These are phyloP conservation scores for Apiospora arundinis DNA, from an alignment of 2,329 filamentous ascomycete genomes.

Conservation along the genomic window DNA sequence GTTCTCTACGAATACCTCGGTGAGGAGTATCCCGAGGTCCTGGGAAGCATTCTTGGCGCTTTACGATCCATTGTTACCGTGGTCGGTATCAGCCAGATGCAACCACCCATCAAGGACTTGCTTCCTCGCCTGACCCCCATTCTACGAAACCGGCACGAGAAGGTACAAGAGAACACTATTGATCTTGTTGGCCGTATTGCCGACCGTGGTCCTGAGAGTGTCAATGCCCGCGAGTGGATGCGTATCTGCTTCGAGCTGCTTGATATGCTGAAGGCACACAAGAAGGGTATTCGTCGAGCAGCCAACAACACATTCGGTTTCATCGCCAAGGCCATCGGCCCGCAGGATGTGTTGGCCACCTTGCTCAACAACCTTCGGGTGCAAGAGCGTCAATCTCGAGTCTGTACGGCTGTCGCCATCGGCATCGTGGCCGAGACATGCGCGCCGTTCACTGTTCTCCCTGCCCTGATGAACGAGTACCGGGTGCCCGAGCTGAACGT, in stretches of 20 bases:
- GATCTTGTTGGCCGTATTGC: constrained; percentile 97
- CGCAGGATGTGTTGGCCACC: constrained; percentile 94
- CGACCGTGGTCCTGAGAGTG: constrained; percentile 93
- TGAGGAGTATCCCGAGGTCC: constrained; percentile 97
- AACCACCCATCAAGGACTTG: constrained; percentile 95
- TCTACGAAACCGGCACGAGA: constrained; percentile 96
- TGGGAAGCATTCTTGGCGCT: constrained; percentile 94
- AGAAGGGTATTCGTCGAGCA: constrained; percentile 97
- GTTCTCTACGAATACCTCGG: constrained; percentile 98
- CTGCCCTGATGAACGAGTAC: constrained; percentile 99
- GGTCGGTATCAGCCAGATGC: constrained; percentile 97
- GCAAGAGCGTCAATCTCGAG: constrained; percentile 95
- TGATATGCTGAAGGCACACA: constrained; percentile 99
- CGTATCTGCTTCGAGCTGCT: constrained; percentile 98
- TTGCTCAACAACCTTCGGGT: constrained; percentile 96
- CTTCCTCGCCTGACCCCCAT: constrained; percentile 97
- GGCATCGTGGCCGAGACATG: constrained; percentile 99
- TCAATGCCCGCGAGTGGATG: constrained; percentile 99
- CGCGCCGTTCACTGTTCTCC: constrained; percentile 97
- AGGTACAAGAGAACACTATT: constrained; percentile 99
- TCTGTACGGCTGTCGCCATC: constrained; percentile 97
- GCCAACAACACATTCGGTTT: constrained; percentile 99
- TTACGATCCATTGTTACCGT: constrained; percentile 96
- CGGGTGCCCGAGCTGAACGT: constrained; percentile 98
- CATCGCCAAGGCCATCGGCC: constrained; percentile 98